Conservation (phyloP, 2,329 filamentous ascomycete genomes). For the Akanthomyces muscarius region DNA sequence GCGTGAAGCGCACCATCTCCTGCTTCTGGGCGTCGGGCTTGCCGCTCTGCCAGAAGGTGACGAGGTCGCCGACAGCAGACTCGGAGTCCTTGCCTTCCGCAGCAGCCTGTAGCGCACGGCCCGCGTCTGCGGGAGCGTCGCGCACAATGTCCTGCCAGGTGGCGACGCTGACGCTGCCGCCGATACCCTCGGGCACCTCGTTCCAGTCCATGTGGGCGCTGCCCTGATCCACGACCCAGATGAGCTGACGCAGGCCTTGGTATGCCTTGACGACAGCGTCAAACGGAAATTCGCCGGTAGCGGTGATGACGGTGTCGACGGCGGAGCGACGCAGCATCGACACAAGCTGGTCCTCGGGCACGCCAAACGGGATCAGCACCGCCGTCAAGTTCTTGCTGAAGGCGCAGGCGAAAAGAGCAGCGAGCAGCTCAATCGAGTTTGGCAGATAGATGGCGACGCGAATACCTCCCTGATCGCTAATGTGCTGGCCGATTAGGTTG, state of each 20-base stretch:
- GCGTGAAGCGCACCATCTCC: conserved; percentile 77
- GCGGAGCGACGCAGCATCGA: conserved; percentile 68
- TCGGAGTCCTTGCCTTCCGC: conserved; percentile 48
- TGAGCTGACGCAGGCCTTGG: conserved; percentile 67
- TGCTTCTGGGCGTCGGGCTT: conserved; percentile 45
- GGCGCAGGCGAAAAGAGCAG: conserved; percentile 77
- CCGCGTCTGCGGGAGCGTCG: conserved; percentile 57
- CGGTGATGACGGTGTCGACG: conserved; percentile 78
- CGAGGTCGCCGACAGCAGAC: conserved; percentile 42
- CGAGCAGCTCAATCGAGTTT: conserved; percentile 86
- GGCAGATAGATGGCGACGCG: conserved; percentile 86
- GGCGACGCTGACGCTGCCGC: conserved; percentile 71
- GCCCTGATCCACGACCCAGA: conserved; percentile 91
- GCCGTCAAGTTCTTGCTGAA: conserved; percentile 79
- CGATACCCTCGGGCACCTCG: conserved; percentile 73
- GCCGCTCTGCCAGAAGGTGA: conserved; percentile 62
- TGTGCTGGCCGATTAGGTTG: conserved; percentile 75
- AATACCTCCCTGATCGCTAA: conserved; percentile 66
- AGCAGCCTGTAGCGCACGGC: conserved; percentile 60
- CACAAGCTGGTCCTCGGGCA: conserved; percentile 64
- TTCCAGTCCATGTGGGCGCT: conserved; percentile 95
- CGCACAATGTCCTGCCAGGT: conserved; percentile 90
- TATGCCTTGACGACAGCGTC: conserved; percentile 66
- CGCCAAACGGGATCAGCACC: conserved; percentile 80
- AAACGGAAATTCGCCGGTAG: conserved; percentile 82